Evolutionary conservation across 2,329 filamentous ascomycete genomes (phyloP).

Genomic region (Claviceps pazoutovae): DNA sequence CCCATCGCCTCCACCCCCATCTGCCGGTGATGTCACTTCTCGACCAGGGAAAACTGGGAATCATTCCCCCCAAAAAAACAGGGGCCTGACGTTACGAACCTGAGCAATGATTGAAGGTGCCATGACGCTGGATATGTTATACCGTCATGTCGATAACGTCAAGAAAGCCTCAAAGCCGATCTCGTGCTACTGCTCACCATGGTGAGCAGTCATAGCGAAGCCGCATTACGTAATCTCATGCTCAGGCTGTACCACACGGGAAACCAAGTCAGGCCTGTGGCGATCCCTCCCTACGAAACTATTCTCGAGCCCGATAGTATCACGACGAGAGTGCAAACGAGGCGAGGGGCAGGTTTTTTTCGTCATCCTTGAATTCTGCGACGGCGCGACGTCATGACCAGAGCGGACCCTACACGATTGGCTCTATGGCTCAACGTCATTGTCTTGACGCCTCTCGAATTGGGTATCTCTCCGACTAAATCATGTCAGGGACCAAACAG

Average conservation of each 20-base stretch:
- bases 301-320: too few species aligned
- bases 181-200: too few species aligned
- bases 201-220: too few species aligned
- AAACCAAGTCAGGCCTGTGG: too few species aligned
- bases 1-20: background rate
- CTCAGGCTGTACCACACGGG: too few species aligned
- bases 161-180: background rate
- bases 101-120: too few species aligned
- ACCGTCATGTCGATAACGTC: background rate
- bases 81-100: background rate
- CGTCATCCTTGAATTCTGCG: background rate
- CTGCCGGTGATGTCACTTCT: slow-evolving; percentile 2
- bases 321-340: background rate
- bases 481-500: background rate
- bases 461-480: background rate
- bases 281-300: too few species aligned
- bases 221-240: too few species aligned
- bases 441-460: background rate
- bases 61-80: background rate
- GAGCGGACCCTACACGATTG: background rate
- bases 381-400: background rate
- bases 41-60: background rate
- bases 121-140: too few species aligned
- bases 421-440: background rate
- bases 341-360: background rate